Percentiles rank a stretch among this genome's conserved stretches.
phyloP scores from a whole-genome alignment of 2,329 filamentous ascomycete species.

The Fusarium secorum region DNA sequence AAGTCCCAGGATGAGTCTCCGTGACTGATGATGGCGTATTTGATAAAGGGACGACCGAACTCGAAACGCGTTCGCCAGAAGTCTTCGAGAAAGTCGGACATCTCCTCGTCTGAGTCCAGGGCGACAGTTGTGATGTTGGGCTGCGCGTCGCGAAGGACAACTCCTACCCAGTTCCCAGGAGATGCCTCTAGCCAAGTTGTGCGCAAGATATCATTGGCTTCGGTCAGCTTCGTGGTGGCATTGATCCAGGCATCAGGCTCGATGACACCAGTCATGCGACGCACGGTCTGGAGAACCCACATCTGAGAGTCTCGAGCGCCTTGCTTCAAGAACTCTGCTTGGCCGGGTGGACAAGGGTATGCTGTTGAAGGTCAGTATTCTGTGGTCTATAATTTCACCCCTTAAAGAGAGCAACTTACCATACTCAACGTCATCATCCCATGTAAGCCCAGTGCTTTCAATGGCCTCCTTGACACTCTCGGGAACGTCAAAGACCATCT shows the following conservation, averaged over 20 bases:
- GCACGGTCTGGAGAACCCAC: background rate
- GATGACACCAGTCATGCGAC: background rate
- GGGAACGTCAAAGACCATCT: background rate
- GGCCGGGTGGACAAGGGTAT: background rate
- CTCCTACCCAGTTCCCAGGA: background rate
- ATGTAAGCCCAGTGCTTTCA: background rate
- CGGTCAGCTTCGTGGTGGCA: background rate
- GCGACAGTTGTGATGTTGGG: background rate
- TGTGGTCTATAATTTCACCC: fast-evolving
- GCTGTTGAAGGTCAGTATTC: fast-evolving
- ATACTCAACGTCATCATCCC: background rate
- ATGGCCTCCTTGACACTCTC: fast-evolving
- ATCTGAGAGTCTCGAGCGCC: background rate
- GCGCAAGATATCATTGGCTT: background rate
- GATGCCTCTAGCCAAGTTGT: background rate
- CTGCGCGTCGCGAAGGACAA: background rate
- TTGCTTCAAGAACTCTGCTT: background rate
- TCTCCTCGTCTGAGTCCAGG: fast-evolving
- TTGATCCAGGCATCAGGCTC: background rate
- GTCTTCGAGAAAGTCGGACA: background rate
- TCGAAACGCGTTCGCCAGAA: background rate
- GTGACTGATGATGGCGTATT: background rate
- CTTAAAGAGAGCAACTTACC: background rate
- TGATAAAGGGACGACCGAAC: background rate
- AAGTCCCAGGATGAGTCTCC: background rate